Base-by-base conservation (phyloP, 805 yeast species). In the Zygosaccharomyces bisporus region DNA sequence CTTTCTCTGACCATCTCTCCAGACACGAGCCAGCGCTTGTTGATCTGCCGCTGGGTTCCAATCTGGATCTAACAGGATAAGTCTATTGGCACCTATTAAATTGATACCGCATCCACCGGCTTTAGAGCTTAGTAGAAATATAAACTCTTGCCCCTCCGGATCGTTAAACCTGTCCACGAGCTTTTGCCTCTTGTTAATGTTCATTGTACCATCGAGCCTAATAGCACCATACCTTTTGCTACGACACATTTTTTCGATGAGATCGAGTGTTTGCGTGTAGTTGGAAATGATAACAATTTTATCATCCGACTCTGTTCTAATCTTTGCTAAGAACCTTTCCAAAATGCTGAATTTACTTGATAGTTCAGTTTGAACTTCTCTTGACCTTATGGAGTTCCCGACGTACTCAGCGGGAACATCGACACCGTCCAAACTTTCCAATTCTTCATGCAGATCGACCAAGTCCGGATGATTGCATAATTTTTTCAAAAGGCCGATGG, bases 91-190 rank as follows among this genome's bases (percentile, higher is more conserved):
- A 9, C 99, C 99, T 57, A 93, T 91, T 56, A 93, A 75, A 63
- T 93, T 93, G 57, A 93, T 87, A 67, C 99, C 99, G 72, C 99
- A 93, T 1, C 99, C 99, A 56, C 99, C 99, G 1, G 99, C 99
- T 64, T 93, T 93, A 6, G 96, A 86, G 61, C 96, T 86, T 41
- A 93, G 70, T 47, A 93, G 71, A 56, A 93, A 93, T 2, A 93
- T 80, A 63, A 91, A 93, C 53, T 90, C 97, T 35, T 63, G 65
- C 1, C 89, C 85, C 35, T 86, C 84, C 1, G 97, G 96, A 56
- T 93, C 85, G 59, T 93, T 93, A 67, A 93, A 90, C 53, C 76
- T 71, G 64, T 91, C 98, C 14, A 93, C 99, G 24, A 91, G 71
- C 55, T 86, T 88, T 58, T 93, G 98, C 51, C 99, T 77, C 61